These are phyloP conservation scores for Debaryomyces maramus DNA, from an alignment of 805 yeast genomes.

Conservation along the genomic window DNA sequence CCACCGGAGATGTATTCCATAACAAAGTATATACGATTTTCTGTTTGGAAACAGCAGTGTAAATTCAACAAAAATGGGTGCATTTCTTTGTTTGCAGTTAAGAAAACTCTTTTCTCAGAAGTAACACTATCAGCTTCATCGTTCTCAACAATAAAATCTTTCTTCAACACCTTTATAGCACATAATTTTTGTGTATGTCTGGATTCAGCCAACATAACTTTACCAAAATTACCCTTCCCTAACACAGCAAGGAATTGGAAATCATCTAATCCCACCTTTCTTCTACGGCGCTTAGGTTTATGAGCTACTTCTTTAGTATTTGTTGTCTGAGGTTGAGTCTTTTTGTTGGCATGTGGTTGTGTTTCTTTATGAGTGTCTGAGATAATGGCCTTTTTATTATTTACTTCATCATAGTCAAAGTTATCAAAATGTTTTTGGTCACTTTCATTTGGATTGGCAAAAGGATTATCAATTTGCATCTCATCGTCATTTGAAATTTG, in stretches of 20 bases:
- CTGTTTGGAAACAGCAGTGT: constrained; percentile 96
- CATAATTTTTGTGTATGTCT: constrained; percentile 77
- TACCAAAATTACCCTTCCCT: constrained; percentile 98
- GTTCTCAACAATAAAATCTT: constrained; percentile 91
- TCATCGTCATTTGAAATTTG: constrained; percentile 9
- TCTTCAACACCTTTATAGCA: constrained; percentile 95
- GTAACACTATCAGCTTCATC: constrained; percentile 95
- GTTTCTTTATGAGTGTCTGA: constrained; percentile 8
- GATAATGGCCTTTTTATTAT: constrained; percentile 16
- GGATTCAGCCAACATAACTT: constrained; percentile 95
- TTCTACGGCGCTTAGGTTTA: constrained; percentile 45
- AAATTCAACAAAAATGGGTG: constrained; percentile 92
- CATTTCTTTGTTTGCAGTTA: constrained; percentile 76
- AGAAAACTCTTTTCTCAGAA: constrained; percentile 90
- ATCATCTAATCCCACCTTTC: constrained; percentile 89
- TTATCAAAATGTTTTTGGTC: constrained; percentile 14
- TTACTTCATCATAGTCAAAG: constrained; percentile 28
- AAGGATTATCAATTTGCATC: constrained; percentile 3
- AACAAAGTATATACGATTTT: constrained; percentile 93
- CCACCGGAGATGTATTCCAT: constrained; percentile 99
- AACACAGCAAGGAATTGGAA: constrained; percentile 91
- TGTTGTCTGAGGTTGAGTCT: constrained; percentile 4
- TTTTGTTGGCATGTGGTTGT: not conserved
- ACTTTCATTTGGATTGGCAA: constrained; percentile 1
- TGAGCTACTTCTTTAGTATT: constrained; percentile 19